Base-by-base conservation (phyloP, 176 grass and related monocot genomes). In the Cenchrus americanus region DNA sequence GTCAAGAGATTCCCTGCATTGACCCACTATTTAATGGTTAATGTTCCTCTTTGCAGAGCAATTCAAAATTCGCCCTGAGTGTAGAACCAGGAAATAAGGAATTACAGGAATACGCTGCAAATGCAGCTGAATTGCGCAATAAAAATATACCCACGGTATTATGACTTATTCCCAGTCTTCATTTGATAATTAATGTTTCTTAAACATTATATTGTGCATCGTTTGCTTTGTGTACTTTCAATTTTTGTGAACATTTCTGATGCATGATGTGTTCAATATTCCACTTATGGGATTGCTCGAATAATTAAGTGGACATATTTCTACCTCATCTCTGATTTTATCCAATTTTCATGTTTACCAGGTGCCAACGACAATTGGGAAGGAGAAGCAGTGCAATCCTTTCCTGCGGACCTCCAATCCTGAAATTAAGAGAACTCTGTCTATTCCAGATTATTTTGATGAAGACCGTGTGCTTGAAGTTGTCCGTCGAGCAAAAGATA, bases 61-160 rank as follows among this genome's bases (percentile, higher is more conserved):
- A 96, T 88, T 90, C 87, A 51, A 96, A 96, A 78, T 99, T 99
- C 69, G 96, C 93, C 57, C 90, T 99, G 83, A 90, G 87, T 43
- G 80, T 99, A 75, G 96, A 99, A 90, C 93, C 96, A 69, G 86
- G 91, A 83, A 99, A 99, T 66, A 88, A 92, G 88, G 89, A 89
- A n/a, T 86, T 99, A 43, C 88, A 92, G 64, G 93, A 94, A 85
- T 99, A 96, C 75, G 93, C 96, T 78, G 87, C 86, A 52, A 80
- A 83, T 86, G 84, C 86, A 70, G 81, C 82, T 85, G 88, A 85
- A 67, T 82, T 99, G 14, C 81, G 86, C 65, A 94, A 81, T 80
- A 99, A 92, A 65, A 99, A 91, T 86, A 81, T 88, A 58, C 93
- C 96, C 72, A 94, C 96, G 85, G 93, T 99, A 99, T 90, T 87